Conservation (phyloP, 352 stramenopile species). For the Globisporangium abappressorium region DNA sequence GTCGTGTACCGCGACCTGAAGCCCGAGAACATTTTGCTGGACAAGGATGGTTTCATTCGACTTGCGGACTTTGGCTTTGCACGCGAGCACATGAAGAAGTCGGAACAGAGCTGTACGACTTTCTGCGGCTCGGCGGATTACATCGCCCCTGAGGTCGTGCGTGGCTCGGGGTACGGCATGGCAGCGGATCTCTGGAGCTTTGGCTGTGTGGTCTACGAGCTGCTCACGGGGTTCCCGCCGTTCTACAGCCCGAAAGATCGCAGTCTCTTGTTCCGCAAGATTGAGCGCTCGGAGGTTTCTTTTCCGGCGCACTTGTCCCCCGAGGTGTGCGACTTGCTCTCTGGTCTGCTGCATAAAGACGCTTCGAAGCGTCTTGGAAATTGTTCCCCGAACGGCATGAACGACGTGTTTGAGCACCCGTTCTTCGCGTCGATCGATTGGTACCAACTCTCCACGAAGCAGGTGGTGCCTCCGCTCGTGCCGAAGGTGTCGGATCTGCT, state of each 20-base stretch:
- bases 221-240: constrained; percentile 80
- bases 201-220: constrained; percentile 86
- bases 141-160: constrained; percentile 79
- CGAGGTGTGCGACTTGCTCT: constrained; percentile 56
- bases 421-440: constrained; percentile 78
- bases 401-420: constrained; percentile 68
- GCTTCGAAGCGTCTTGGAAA: constrained; percentile 50
- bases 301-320: constrained; percentile 91
- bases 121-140: constrained; percentile 86
- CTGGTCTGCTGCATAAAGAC: constrained; percentile 63
- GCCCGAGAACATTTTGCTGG: constrained; percentile 89
- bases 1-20: constrained; percentile 91
- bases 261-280: constrained; percentile 96
- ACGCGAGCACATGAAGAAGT: constrained; percentile 46
- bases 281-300: constrained; percentile 87
- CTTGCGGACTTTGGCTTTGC: constrained; percentile 86
- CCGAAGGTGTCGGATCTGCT: constrained; percentile 39
- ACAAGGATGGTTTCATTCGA: constrained; percentile 87
- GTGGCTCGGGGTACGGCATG: constrained; percentile 69
- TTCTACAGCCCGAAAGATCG: constrained; percentile 93
- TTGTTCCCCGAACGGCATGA: constrained; percentile 48
- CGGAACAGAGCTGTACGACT: constrained; percentile 62
- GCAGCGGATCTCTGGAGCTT: constrained; percentile 86
- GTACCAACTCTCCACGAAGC: constrained; percentile 73
- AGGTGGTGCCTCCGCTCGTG: constrained; percentile 59